Evolutionary conservation across 768 basidiomycete species (phyloP), one percentile per base, ranked within the genome.

Genomic region (Mycena capillaripes): DNA sequence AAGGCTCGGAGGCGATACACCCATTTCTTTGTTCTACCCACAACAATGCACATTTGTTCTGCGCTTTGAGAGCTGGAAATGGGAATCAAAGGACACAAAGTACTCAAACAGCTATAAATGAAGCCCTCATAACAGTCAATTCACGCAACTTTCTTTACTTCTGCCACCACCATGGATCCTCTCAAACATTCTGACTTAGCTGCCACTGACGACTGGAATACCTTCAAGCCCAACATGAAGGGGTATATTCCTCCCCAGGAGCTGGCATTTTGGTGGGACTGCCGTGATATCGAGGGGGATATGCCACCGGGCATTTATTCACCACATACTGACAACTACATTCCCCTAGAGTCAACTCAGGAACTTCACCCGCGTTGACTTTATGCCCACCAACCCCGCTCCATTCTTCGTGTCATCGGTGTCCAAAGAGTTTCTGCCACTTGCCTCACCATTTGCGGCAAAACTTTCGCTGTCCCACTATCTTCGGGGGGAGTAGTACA

Each of bases 161-260:
- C n/a, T n/a, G n/a, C n/a, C n/a, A n/a, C n/a, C 34, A 36, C 64
- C 30, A 66, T 66, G 64, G 64, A 66, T 44, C 64, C 64, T 42
- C 64, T 66, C 17, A 55, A 32, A 57, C 19, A 36, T 44, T 44
- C 64, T 9, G 53, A 55, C 25, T 44, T 66, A 19, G 11, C 36
- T 19, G 14, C n/a, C 25, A 21, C n/a, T 40, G 21, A 56, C 11
- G 10, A 67, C 57, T 67, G 66, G 66, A 19, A 27, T 27, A n/a
- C 29, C 7, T 67, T 67, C 46, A 34, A 58, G 17, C 56, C 66
- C 8, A 19, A 29, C 23, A 48, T 36, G 44, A 58, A 67, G 25
- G 56, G 66, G 16, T 67, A 48, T 19, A 16, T 67, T 46, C 17
- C 50, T 2, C 63, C 63, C 11, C 63, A 65, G 53, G 25, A 53